phyloP scores from a whole-genome alignment of 129 eudicot genomes.

The Flaveria ramosissima region DNA sequence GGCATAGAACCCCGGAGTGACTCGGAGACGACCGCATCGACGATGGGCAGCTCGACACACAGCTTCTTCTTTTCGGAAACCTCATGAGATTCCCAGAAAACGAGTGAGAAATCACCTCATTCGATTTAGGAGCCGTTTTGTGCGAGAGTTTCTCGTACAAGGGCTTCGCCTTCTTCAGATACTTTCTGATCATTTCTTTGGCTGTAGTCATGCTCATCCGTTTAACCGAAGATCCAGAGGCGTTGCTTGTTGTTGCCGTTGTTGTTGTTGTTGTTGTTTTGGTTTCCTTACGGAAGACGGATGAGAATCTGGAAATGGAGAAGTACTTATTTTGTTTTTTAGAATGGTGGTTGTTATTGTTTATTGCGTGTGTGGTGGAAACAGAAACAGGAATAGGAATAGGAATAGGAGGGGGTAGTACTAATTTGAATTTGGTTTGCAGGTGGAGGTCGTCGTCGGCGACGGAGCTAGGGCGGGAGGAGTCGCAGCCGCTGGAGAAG shows the following conservation, averaged over 20 bases:
- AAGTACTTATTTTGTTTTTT: conserved; percentile 42
- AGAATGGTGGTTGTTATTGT: neutral
- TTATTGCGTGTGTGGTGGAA: too few species aligned
- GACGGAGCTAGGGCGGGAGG: conserved; percentile 77
- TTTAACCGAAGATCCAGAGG: conserved; percentile 39
- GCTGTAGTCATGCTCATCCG: conserved; percentile 41
- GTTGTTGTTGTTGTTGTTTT: neutral
- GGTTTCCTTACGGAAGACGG: conserved; percentile 45
- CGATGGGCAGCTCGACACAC: conserved; percentile 77
- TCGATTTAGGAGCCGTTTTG: conserved; percentile 19
- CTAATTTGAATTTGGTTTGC: conserved; percentile 10
- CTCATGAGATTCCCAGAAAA: conserved; percentile 66
- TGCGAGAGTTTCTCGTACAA: conserved; percentile 67
- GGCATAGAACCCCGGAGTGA: conserved; percentile 56
- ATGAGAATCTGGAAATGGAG: conserved; percentile 62
- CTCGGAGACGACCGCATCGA: conserved; percentile 90
- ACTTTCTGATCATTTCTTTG: conserved; percentile 52
- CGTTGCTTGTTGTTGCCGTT: conserved; percentile 1
- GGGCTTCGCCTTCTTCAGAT: conserved; percentile 78
- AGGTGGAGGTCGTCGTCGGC: conserved; percentile 54
- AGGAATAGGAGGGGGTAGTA: too few species aligned
- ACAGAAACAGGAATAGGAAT: too few species aligned
- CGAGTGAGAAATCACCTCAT: conserved; percentile 38
- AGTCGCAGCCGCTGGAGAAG: conserved; percentile 49
- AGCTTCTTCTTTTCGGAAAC: conserved; percentile 53